These are phyloP conservation scores for Gypsophila paniculata DNA, from an alignment of 179 eudicot genomes.

Conservation along the genomic window DNA sequence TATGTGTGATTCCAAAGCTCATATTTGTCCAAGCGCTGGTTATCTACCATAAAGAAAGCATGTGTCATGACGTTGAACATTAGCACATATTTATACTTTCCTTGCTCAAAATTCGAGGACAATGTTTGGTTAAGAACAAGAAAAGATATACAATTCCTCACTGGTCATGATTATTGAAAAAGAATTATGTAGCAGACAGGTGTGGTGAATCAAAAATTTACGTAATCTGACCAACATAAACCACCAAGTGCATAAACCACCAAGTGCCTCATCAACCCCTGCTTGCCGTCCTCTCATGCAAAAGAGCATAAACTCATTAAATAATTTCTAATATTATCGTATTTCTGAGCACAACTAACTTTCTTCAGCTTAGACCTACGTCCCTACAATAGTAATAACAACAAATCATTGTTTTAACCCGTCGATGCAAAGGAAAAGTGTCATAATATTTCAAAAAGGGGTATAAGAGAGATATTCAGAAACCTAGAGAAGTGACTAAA, in stretches of 20 bases:
- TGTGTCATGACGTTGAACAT: conserved; percentile 62
- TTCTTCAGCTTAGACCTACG: background rate
- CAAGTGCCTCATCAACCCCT: no score
- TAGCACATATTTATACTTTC: conserved; percentile 46
- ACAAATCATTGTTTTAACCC: background rate
- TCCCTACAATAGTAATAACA: background rate
- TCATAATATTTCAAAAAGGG: no score
- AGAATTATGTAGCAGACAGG: background rate
- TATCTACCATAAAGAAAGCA: conserved; percentile 98
- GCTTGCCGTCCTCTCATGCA: no score
- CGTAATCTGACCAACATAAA: no score
- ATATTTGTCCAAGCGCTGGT: conserved; percentile 93
- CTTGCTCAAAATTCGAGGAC: conserved; percentile 31
- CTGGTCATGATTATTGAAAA: background rate
- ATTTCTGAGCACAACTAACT: no score
- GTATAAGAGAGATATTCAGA: no score
- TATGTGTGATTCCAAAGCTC: conserved; percentile 92
- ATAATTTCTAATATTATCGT: no score
- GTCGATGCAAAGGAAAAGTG: no score
- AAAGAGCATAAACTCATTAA: no score
- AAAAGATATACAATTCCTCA: conserved; percentile 14
- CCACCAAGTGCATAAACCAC: background rate
- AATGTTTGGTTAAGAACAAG: conserved; percentile 12
- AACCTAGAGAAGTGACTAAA: no score
- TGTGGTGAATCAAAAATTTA: background rate